Percentiles rank a stretch among this genome's conserved stretches.
These are phyloP conservation scores for Podaxis pistillaris DNA, from an alignment of 768 basidiomycete genomes.

Conservation along the genomic window DNA sequence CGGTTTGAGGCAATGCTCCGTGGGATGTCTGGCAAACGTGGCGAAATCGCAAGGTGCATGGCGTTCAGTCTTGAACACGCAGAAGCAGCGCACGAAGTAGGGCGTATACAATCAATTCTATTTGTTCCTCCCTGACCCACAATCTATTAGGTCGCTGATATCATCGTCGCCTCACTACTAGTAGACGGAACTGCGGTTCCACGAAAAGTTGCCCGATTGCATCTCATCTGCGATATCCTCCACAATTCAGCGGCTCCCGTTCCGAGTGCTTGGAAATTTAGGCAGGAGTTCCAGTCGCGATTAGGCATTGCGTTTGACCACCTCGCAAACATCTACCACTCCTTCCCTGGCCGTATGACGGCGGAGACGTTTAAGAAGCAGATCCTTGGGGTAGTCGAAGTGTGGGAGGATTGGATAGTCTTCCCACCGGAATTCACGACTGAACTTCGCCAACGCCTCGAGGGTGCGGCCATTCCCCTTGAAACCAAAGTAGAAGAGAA, in stretches of 20 bases:
- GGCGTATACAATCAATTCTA: conserved; percentile 6
- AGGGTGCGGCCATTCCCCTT: conserved; percentile 45
- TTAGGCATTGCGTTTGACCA: conserved; percentile 97
- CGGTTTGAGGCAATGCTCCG: conserved; percentile 92
- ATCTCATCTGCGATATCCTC: conserved; percentile 95
- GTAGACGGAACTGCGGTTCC: conserved; percentile 96
- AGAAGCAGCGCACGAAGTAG: conserved; percentile 90
- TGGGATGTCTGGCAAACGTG: conserved; percentile 79
- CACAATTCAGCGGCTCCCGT: conserved; percentile 95
- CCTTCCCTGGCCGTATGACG: conserved; percentile 94
- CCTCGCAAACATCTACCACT: conserved; percentile 89
- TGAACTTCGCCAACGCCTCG: conserved; percentile 71
- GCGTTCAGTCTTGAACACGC: conserved; percentile 96
- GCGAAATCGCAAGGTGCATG: conserved; percentile 94
- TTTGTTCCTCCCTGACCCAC: not conserved
- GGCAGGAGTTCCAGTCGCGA: conserved; percentile 88
- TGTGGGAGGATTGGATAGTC: conserved; percentile 99
- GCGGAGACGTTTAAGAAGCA: conserved; percentile 96
- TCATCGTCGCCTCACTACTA: conserved; percentile 84
- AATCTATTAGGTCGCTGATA: conserved; percentile 73
- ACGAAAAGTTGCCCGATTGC: conserved; percentile 90
- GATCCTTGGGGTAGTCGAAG: conserved; percentile 83
- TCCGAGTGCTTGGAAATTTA: conserved; percentile 97
- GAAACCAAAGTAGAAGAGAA: conserved; percentile 30
- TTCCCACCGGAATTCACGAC: conserved; percentile 85